These are phyloP conservation scores for Dalechampia spathulata DNA, from an alignment of 441 rosid genomes.

Conservation along the genomic window DNA sequence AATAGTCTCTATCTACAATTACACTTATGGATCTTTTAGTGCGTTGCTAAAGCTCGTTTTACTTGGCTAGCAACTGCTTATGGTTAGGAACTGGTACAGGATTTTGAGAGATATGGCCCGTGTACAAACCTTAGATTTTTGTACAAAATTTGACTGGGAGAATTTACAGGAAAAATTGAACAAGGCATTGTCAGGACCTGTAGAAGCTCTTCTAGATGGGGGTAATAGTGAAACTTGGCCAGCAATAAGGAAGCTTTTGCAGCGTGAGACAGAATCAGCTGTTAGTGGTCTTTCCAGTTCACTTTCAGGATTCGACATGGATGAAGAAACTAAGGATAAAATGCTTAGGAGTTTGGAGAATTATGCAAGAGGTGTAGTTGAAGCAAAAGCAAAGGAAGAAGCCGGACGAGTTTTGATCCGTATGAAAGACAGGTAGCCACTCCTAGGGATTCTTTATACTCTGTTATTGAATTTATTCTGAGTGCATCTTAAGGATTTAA, in stretches of 20 bases:
- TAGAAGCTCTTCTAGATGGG: constrained; percentile 91
- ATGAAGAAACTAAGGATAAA: constrained; percentile 46
- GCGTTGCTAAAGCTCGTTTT: background rate
- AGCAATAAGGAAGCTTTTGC: constrained; percentile 71
- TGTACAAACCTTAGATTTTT: no score
- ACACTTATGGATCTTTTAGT: no score
- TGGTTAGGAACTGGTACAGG: no score
- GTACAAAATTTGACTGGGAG: background rate
- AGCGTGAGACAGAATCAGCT: constrained; percentile 63
- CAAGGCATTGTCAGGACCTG: constrained; percentile 75
- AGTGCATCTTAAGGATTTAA: constrained; percentile 3
- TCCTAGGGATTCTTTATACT: constrained; percentile 12
- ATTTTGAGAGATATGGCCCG: no score
- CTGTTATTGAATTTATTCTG: constrained; percentile 12
- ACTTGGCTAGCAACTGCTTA: background rate
- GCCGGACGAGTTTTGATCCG: constrained; percentile 81
- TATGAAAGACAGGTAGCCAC: constrained; percentile 86
- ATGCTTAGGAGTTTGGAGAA: constrained; percentile 54
- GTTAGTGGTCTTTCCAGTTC: constrained; percentile 61
- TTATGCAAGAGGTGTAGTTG: constrained; percentile 73
- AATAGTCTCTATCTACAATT: no score
- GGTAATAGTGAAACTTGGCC: constrained; percentile 88
- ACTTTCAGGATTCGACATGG: constrained; percentile 78
- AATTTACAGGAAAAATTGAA: constrained; percentile 66
- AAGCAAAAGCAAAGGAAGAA: constrained; percentile 87